A percentile compares a stretch with the other conserved stretches of the same genome.
phyloP scores from a whole-genome alignment of 2,329 filamentous ascomycete genomes.

The Verticillium isaacii region DNA sequence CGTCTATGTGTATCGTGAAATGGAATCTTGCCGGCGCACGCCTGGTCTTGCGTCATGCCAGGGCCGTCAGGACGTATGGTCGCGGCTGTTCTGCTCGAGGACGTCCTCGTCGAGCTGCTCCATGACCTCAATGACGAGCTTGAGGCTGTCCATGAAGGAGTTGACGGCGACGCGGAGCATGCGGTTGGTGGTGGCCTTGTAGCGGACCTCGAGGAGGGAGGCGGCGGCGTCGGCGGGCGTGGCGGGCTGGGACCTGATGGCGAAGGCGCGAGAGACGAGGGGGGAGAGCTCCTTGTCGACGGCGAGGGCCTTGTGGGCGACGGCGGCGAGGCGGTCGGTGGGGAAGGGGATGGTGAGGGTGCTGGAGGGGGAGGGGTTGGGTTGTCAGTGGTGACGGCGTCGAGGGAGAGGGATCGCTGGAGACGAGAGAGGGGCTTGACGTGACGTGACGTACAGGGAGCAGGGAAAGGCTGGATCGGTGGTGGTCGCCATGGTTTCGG shows the following conservation, averaged over 20 bases:
- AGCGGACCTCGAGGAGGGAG: slow-evolving; percentile 64
- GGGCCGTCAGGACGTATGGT: background rate
- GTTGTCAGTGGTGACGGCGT: background rate
- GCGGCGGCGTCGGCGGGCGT: slow-evolving; percentile 18
- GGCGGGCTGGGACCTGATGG: slow-evolving; percentile 32
- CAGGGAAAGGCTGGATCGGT: slow-evolving; percentile 54
- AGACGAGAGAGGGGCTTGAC: too few relatives aligned
- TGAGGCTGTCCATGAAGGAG: slow-evolving; percentile 88
- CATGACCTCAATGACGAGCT: slow-evolving; percentile 84
- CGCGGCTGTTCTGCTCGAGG: slow-evolving; percentile 32
- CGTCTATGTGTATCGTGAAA: background rate
- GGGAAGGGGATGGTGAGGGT: slow-evolving; percentile 78
- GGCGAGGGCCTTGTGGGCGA: slow-evolving; percentile 69
- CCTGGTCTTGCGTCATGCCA: background rate
- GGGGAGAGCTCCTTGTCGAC: slow-evolving; percentile 89
- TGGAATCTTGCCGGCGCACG: background rate
- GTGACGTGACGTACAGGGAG: slow-evolving; percentile 46
- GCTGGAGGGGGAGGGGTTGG: slow-evolving; percentile 34
- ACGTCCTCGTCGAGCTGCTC: slow-evolving; percentile 85
- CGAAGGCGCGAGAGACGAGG: slow-evolving; percentile 70
- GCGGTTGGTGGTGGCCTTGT: slow-evolving; percentile 85
- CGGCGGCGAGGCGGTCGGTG: slow-evolving; percentile 68
- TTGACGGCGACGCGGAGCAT: slow-evolving; percentile 97
- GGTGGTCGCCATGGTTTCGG: slow-evolving; percentile 29
- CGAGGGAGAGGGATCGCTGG: background rate